Base-by-base conservation (phyloP, 2,329 filamentous ascomycete genomes). In the Fusarium beomiforme region DNA sequence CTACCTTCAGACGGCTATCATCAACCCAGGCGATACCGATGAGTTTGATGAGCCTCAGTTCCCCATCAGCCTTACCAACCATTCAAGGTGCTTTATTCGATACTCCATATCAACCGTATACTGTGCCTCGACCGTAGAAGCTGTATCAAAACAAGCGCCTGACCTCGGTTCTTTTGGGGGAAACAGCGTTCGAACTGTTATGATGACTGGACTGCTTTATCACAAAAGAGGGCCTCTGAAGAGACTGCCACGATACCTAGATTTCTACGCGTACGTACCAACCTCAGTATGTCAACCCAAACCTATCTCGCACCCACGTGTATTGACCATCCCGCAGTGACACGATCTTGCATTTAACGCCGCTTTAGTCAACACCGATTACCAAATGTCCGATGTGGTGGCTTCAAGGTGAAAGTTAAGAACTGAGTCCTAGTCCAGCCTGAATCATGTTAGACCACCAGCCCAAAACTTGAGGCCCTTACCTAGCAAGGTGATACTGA, bases 1-100 rank as follows among this genome's bases (percentile, higher is more conserved):
- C 23, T 47, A 33, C 21, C 29, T 29, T 29, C 33, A 26, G 17
- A 21, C 21, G 36, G n/a, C 39, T 41, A 67, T 71, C 71, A 74
- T 75, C 33, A 34, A 42, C 66, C 39, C 24, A 9, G n/a, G 16
- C 23, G 46, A 46, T 54, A 13, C 36, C 17, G 23, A 33, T 33
- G 42, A 26, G 41, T 31, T 26, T n/a, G 19, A 61, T 44, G 36
- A 33, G 41, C 42, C 44, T 42, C 42, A 42, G 34, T 21, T 44
- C 24, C 26, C 26, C 21, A 29, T 46, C 29, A 63, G 21, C 29
- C 43, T 44, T 21, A 24, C 31, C 31, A 17, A 51, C 24, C 33
- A n/a, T 13, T 16, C 17, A 37, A 24, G 17, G 34, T 36, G 47
- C 11, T 36, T 17, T 51, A 21, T 17, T 51, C 34, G 23, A 33